These are phyloP conservation scores for Chrysanthemum lavandulifolium DNA, from an alignment of 129 eudicot genomes.

Conservation along the genomic window DNA sequence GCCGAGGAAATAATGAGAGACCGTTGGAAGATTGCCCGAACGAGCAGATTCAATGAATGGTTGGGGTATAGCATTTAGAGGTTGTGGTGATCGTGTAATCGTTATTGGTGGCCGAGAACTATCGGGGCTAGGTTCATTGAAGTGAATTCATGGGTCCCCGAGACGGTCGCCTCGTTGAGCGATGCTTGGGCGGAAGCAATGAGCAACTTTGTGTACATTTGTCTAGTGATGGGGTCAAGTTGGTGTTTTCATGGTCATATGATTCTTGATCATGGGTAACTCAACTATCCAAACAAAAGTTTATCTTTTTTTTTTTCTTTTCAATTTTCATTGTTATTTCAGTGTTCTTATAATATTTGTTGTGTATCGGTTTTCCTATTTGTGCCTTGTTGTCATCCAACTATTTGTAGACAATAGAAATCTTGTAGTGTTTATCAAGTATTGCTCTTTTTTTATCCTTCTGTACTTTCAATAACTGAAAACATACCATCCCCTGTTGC, in stretches of 20 bases:
- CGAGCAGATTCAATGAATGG: constrained; percentile 74
- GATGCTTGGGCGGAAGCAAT: constrained; percentile 39
- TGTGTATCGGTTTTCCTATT: too few relatives aligned
- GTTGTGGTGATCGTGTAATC: constrained; percentile 81
- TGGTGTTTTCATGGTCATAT: constrained; percentile 36
- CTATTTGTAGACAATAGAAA: too few relatives aligned
- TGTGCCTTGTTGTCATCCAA: too few relatives aligned
- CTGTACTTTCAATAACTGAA: too few relatives aligned
- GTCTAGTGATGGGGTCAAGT: constrained; percentile 86
- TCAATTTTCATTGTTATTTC: constrained; percentile 29
- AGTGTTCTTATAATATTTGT: too few relatives aligned
- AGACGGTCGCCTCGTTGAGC: constrained; percentile 68
- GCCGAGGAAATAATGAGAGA: constrained; percentile 43
- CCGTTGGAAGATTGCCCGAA: constrained; percentile 75
- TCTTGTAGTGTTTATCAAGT: too few relatives aligned
- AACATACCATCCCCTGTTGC: too few relatives aligned
- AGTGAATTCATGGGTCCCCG: constrained; percentile 80
- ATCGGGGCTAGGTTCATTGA: constrained; percentile 59
- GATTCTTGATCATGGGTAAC: constrained; percentile 45
- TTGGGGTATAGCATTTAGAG: constrained; percentile 89
- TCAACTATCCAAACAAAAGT: constrained; percentile 29
- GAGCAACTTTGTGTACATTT: constrained; percentile 70
- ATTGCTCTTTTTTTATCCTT: too few relatives aligned
- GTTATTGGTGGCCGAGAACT: constrained; percentile 72
- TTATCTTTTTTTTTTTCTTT: constrained; percentile 18